Evolutionary conservation across 2,329 filamentous ascomycete species (phyloP).

Genomic region (Aspergillus sp.): DNA sequence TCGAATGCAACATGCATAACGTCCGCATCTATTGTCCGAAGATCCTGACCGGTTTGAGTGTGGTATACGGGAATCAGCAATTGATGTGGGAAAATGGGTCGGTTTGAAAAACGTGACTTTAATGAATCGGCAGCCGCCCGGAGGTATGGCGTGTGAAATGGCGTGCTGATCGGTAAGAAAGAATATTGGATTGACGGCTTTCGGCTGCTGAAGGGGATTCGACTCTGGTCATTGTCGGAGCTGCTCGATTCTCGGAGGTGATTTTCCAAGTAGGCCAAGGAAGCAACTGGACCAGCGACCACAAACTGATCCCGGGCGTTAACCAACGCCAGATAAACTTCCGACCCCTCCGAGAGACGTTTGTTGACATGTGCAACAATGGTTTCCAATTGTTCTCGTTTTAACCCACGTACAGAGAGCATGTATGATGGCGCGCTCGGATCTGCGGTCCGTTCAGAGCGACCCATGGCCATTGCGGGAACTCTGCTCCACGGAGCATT

Average conservation of each 20-base stretch:
- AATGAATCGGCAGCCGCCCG: conserved; percentile 19
- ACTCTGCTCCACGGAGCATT: conserved; percentile 9
- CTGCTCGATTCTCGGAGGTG: conserved; percentile 5
- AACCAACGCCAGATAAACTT: conserved; percentile 10
- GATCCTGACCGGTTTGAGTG: conserved; percentile 29
- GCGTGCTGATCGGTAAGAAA: conserved; percentile 43
- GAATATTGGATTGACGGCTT: conserved; percentile 24
- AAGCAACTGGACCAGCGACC: conserved; percentile 15
- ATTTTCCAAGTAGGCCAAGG: conserved; percentile 11
- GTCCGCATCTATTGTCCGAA: conserved; percentile 14
- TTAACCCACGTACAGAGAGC: conserved; percentile 16
- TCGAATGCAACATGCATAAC: conserved; percentile 12
- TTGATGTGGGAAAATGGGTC: conserved; percentile 6
- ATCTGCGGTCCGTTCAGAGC: neutral
- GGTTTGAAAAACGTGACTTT: conserved; percentile 15
- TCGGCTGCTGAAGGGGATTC: conserved; percentile 33
- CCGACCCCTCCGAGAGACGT: neutral
- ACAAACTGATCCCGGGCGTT: conserved; percentile 19
- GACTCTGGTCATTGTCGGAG: conserved; percentile 12
- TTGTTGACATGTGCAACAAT: conserved; percentile 10
- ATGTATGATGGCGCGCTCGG: conserved; percentile 13
- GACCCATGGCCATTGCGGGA: neutral
- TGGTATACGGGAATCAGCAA: conserved; percentile 34
- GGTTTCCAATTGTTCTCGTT: neutral
- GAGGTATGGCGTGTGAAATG: conserved; percentile 43